Base-by-base conservation (phyloP, 768 basidiomycete genomes). In the Rhizopogon vulgaris region DNA sequence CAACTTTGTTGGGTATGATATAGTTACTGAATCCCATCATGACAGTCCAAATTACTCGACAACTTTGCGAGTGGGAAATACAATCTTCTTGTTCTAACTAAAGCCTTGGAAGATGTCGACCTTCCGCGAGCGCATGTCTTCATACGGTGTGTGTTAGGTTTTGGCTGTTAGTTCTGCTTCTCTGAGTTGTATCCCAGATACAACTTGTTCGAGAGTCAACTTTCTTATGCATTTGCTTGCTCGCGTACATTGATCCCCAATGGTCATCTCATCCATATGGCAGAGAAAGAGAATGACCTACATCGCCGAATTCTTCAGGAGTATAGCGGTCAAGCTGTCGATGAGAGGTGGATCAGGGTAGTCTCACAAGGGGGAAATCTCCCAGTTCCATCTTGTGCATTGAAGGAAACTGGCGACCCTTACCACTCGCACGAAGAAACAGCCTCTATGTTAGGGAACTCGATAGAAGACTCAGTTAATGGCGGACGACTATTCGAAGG, bases 71-170 rank as follows among this genome's bases (percentile, higher is more conserved):
- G 63, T 25, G 87, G 86, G 3, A 73, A 72, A 9, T 75, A 72
- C 56, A 91, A 91, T 61, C 69, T 90, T 9, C 67, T 90, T 30
- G 70, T 91, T 30, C 69, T 78, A 27, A 83, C 81, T 1, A 80
- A 80, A 58, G 73, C 75, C 1, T 65, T 73, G 5, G 81, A 85
- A 61, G 84, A 85, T 60, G 57, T 85, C 10, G 82, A 82, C 42
- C 49, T 86, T 25, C 79, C 83, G 6, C 73, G 73, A 28, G 78
- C 75, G 6, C 74, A 78, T 6, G 66, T 84, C 27, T 76, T 90
- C 9, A 75, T 90, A 59, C 74, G 83, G 87, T 87, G 54, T 41
- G 77, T 57, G 12, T 45, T 32, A 9, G 12, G 37, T n/a, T 38
- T 15, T 41, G 9, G 6, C 34, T 28, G 28, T n/a, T 40, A 24